phyloP scores from a whole-genome alignment of 106 monocot species.

The Dendrobium chrysotoxum region DNA sequence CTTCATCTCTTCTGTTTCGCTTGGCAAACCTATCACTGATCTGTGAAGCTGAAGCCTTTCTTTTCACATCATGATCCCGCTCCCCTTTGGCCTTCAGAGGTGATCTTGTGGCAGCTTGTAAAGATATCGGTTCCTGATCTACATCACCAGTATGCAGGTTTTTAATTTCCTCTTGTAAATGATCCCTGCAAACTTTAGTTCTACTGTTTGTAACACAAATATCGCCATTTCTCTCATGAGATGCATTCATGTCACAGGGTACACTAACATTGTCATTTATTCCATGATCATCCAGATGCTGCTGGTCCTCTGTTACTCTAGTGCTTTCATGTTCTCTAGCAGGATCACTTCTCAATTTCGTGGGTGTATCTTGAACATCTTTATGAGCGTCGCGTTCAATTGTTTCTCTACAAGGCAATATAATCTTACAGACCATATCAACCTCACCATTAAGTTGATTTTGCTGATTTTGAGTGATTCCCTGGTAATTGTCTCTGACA shows the following conservation, averaged over 20 bases:
- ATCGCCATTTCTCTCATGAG: background rate
- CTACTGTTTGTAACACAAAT: background rate
- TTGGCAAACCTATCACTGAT: constrained; percentile 7
- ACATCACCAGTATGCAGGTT: background rate
- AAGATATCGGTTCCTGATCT: constrained; percentile 1
- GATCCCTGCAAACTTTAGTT: background rate
- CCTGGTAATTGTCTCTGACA: background rate
- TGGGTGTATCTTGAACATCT: background rate
- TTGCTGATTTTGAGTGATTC: background rate
- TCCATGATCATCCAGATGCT: constrained; percentile 7
- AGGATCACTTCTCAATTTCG: constrained; percentile 2
- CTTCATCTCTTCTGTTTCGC: constrained; percentile 3
- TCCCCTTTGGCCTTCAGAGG: background rate
- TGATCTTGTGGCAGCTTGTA: constrained; percentile 6
- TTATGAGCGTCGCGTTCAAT: background rate
- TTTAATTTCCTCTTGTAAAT: background rate
- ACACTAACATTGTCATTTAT: constrained; percentile 1
- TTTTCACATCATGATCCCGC: background rate
- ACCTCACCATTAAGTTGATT: background rate
- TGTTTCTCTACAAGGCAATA: background rate
- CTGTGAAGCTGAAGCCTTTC: background rate
- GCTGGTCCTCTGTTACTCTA: constrained; percentile 6
- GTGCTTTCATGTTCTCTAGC: background rate
- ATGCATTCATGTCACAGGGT: background rate
- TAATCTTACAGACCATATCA: background rate